A percentile compares a stretch with the other conserved stretches of the same genome.
Conservation (phyloP, 305 asterid genomes). For the Solanum hybrid region DNA sequence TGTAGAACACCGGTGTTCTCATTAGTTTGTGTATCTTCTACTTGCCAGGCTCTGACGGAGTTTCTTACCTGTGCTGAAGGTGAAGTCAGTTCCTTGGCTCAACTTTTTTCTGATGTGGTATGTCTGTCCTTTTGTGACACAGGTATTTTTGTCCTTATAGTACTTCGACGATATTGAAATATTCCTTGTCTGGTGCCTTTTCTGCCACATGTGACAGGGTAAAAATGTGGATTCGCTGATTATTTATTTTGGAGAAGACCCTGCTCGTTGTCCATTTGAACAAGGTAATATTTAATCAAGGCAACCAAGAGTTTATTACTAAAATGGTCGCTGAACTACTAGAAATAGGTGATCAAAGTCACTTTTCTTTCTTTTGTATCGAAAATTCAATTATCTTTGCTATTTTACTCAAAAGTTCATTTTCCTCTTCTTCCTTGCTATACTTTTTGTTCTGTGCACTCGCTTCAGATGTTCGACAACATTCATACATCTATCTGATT, state of each 20-base stretch:
- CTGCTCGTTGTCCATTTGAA: slow-evolving; percentile 79
- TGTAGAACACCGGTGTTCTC: slow-evolving; percentile 6
- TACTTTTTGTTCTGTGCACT: neutral
- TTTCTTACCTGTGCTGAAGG: slow-evolving; percentile 59
- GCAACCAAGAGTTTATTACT: neutral
- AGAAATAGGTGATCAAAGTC: neutral
- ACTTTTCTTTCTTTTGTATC: neutral
- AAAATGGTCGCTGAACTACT: neutral
- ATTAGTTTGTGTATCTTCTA: slow-evolving; percentile 7
- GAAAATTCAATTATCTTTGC: neutral
- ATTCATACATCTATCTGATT: neutral
- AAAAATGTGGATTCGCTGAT: slow-evolving; percentile 79
- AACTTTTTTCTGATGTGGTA: slow-evolving; percentile 75
- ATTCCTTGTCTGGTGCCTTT: neutral
- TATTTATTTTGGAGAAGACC: slow-evolving; percentile 78
- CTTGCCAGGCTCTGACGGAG: slow-evolving; percentile 46
- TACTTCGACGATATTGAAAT: neutral
- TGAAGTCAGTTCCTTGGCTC: slow-evolving; percentile 69
- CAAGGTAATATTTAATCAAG: slow-evolving; percentile 42
- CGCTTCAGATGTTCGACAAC: neutral
- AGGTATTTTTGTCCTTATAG: neutral
- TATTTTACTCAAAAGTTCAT: neutral
- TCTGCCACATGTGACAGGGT: slow-evolving; percentile 35
- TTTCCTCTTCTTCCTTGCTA: neutral
- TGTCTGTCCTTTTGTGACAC: neutral